Evolutionary conservation across 345 rosid genomes (phyloP), one percentile per base, ranked within the genome.

Genomic region (Brassica nigra): DNA sequence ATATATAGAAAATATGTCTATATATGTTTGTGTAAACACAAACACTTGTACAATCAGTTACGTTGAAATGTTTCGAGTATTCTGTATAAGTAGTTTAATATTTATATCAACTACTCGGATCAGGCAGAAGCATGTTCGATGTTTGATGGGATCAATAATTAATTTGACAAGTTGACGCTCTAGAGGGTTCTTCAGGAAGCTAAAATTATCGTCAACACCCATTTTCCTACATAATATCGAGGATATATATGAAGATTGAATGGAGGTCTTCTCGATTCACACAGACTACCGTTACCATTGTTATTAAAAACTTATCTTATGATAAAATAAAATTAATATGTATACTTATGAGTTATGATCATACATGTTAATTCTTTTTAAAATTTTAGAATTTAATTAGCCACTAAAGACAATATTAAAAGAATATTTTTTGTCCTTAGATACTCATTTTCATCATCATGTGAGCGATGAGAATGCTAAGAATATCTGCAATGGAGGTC

Each of bases 91-190:
- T 27, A 16, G 57, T 37, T 62, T 28, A 28, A 44, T 76, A 80
- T 23, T 12, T 31, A 44, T 47, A 57, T 71, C 7, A 2, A 71
- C 39, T 70, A 70, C 36, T 76, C 49, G 68, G 80, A 70, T 76
- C 80, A 75, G 80, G 83, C 80, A 81, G 80, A 66, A 58, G 80
- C 83, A 81, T 81, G 83, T 80, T 80, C 76, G 73, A 64, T 80
- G 83, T 71, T 76, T 33, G 64, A 76, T 76, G 69, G 59, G 73
- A 52, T 33, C 80, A 81, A 76, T 76, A 54, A 80, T 70, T 80
- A 74, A 68, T 79, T 74, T 62, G 58, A 74, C 82, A 79, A 79
- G 82, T 79, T 68, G 78, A 74, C 8, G 34, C 75, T 79, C 78
- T 68, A 68, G 70, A 79, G 33, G 47, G 9, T 74, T 79, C 70